Conservation (phyloP, 176 grass and related monocot genomes). For the Dactylis glomerata region DNA sequence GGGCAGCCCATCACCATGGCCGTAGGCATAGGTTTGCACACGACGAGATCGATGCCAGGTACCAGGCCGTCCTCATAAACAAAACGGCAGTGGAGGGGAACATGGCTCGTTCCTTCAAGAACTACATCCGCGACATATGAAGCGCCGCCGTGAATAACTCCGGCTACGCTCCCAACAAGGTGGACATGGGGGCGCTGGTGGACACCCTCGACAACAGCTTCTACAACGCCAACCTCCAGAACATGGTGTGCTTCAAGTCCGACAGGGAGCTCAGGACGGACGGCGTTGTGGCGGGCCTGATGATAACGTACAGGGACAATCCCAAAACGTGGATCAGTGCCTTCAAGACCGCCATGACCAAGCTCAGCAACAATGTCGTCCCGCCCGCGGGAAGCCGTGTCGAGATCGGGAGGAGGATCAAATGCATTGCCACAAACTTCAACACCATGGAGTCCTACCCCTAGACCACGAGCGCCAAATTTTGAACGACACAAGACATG, state of each 20-base stretch:
- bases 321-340: not conserved
- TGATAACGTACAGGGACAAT: not conserved
- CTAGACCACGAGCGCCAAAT: not conserved
- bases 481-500: too few species aligned
- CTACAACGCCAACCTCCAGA: slow-evolving; percentile 2
- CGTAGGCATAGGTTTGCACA: too few species aligned
- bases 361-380: not conserved
- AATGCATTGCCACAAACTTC: not conserved
- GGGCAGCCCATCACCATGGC: too few species aligned
- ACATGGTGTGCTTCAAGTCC: slow-evolving; percentile 25
- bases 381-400: not conserved
- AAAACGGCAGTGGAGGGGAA: too few species aligned
- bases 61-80: too few species aligned
- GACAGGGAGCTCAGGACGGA: slow-evolving; percentile 3
- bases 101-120: too few species aligned
- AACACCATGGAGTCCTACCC: not conserved
- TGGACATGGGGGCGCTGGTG: not conserved
- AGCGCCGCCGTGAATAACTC: too few species aligned
- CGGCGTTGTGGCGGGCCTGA: not conserved
- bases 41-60: too few species aligned
- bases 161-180: not conserved
- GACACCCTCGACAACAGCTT: slow-evolving; percentile 15
- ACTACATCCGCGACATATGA: not conserved
- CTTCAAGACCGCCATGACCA: not conserved
- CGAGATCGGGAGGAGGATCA: not conserved